Conservation (phyloP, 2,329 filamentous ascomycete species). For the Thelonectria blattea region DNA sequence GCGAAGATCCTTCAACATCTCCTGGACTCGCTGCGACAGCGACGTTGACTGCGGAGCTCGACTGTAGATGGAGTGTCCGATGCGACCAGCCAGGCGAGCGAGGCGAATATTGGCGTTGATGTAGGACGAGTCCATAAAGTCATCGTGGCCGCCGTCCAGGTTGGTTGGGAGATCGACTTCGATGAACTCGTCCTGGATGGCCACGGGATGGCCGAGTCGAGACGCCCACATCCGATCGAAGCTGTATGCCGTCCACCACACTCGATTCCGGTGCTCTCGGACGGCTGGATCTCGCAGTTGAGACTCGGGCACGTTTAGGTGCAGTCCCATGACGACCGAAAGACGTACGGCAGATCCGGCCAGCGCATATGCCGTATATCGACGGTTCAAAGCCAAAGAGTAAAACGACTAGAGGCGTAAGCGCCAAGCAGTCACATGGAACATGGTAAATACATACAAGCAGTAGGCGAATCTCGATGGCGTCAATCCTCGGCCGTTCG, state of each 20-base stretch:
- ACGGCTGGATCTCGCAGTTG: slow-evolving; percentile 47
- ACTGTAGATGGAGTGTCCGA: slow-evolving; percentile 43
- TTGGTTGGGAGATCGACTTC: slow-evolving; percentile 50
- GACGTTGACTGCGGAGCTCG: slow-evolving; percentile 38
- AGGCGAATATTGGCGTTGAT: slow-evolving; percentile 47
- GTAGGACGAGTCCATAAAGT: slow-evolving; percentile 44
- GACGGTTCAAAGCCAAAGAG: slow-evolving; percentile 51
- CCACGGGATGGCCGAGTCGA: slow-evolving; percentile 54
- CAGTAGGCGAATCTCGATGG: slow-evolving; percentile 51
- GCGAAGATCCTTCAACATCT: slow-evolving; percentile 39
- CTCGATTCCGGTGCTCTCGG: slow-evolving; percentile 48
- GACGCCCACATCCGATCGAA: slow-evolving; percentile 56
- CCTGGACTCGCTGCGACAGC: slow-evolving; percentile 42
- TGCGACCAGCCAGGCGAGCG: slow-evolving; percentile 40
- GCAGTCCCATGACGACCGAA: slow-evolving; percentile 51
- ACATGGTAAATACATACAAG: slow-evolving; percentile 46
- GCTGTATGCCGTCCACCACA: slow-evolving; percentile 53
- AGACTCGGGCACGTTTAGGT: slow-evolving; percentile 46
- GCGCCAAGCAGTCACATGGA: neutral
- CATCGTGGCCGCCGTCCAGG: slow-evolving; percentile 35
- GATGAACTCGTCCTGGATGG: slow-evolving; percentile 56
- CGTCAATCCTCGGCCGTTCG: slow-evolving; percentile 51
- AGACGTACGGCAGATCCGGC: slow-evolving; percentile 53
- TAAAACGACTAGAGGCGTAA: slow-evolving; percentile 47
- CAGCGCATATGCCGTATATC: slow-evolving; percentile 51